A percentile compares a stretch with the other conserved stretches of the same genome.
phyloP scores from a whole-genome alignment of 2,329 filamentous ascomycete genomes.

The Fusarium ambrosium region DNA sequence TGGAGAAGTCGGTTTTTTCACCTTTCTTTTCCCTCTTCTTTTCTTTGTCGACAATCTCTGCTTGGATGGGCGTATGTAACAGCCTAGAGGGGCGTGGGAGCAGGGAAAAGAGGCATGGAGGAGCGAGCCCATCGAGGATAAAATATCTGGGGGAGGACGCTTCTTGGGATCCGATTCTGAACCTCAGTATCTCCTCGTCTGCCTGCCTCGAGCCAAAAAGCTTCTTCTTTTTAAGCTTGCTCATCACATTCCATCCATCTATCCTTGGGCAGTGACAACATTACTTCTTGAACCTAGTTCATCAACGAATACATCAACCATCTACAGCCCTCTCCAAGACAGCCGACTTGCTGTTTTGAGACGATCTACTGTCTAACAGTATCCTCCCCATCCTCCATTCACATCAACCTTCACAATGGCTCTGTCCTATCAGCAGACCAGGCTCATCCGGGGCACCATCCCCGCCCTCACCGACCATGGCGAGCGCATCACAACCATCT shows the following conservation, averaged over 20 bases:
- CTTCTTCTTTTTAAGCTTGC: conserved; percentile 6
- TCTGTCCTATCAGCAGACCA: conserved; percentile 68
- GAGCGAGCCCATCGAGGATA: conserved; percentile 33
- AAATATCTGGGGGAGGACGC: conserved; percentile 39
- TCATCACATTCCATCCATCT: conserved; percentile 2
- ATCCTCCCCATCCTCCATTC: not conserved
- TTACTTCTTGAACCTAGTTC: not conserved
- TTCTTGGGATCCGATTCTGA: not conserved
- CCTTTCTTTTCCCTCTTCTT: conserved; percentile 26
- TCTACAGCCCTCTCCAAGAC: not conserved
- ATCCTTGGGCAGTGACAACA: not conserved
- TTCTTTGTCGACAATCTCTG: conserved; percentile 34
- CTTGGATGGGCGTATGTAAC: conserved; percentile 23
- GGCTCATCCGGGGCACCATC: conserved; percentile 77
- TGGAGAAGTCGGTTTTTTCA: conserved; percentile 40
- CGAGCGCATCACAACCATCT: conserved; percentile 75
- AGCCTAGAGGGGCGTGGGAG: conserved; percentile 30
- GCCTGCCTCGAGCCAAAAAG: not conserved
- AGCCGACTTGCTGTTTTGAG: not conserved
- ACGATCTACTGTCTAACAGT: not conserved
- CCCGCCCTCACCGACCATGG: conserved; percentile 78
- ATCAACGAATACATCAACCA: conserved; percentile 3
- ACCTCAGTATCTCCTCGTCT: conserved; percentile 17
- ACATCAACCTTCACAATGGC: conserved; percentile 47
- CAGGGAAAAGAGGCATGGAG: conserved; percentile 16